These are phyloP conservation scores for Amanita fuliginea DNA, from an alignment of 768 basidiomycete species.

Conservation along the genomic window DNA sequence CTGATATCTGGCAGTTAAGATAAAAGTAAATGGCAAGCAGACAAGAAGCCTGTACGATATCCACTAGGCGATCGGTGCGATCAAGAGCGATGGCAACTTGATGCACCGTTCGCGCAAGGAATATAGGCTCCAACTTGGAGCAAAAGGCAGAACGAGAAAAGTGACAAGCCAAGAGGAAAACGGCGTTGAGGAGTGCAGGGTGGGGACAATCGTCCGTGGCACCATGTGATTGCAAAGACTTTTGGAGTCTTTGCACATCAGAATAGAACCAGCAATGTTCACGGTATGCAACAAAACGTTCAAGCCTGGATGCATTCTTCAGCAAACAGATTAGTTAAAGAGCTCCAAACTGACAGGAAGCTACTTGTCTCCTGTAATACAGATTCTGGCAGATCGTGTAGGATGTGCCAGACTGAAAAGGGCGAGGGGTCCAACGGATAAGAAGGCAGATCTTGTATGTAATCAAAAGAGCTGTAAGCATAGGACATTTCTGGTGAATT, in stretches of 20 bases:
- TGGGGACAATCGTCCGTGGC: conserved; percentile 26
- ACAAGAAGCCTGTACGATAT: conserved; percentile 49
- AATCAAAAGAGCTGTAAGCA: background rate
- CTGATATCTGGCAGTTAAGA: conserved; percentile 40
- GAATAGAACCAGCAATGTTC: conserved; percentile 51
- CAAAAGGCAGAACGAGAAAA: conserved; percentile 33
- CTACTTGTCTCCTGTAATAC: conserved; percentile 1
- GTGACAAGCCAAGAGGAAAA: conserved; percentile 48
- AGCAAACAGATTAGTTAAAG: background rate
- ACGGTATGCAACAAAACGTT: conserved; percentile 43
- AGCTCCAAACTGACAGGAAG: conserved; percentile 3
- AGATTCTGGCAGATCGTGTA: conserved; percentile 2
- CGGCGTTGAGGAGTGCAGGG: conserved; percentile 49
- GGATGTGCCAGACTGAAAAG: background rate
- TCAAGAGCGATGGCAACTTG: conserved; percentile 45
- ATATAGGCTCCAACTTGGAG: conserved; percentile 32
- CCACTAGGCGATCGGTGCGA: conserved; percentile 41
- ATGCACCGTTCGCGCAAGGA: conserved; percentile 36
- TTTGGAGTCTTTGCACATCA: conserved; percentile 32
- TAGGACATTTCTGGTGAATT: background rate
- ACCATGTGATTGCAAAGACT: conserved; percentile 15
- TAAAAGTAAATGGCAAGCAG: conserved; percentile 53
- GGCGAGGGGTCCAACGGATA: background rate
- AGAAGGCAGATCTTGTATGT: background rate
- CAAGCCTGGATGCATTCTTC: conserved; percentile 24